These are phyloP conservation scores for Suhomyces terraborum DNA, from an alignment of 1,139 yeast species.

Conservation along the genomic window DNA sequence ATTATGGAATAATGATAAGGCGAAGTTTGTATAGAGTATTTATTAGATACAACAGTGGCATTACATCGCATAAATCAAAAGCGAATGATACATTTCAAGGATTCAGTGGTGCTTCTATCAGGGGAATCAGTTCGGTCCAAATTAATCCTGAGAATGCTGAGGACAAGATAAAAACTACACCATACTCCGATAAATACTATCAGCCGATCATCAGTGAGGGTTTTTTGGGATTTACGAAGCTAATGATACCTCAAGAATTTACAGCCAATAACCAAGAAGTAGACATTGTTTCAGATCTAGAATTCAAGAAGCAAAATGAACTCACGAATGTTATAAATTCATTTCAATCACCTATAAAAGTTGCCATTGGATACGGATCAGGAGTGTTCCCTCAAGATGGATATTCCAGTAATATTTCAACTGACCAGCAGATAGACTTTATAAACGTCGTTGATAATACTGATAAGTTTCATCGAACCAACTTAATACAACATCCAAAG, in stretches of 20 bases:
- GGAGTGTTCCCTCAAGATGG: slow-evolving; percentile 86
- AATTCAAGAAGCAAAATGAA: slow-evolving; percentile 25
- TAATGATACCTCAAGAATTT: slow-evolving; percentile 29
- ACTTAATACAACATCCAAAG: slow-evolving; percentile 61
- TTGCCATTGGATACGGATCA: slow-evolving; percentile 91
- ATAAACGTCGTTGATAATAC: slow-evolving; percentile 83
- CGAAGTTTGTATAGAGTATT: slow-evolving; percentile 10
- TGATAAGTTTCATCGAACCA: slow-evolving; percentile 70
- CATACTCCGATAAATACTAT: slow-evolving; percentile 32
- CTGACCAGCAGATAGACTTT: slow-evolving; percentile 73
- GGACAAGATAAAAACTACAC: slow-evolving; percentile 16
- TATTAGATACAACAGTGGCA: slow-evolving; percentile 12
- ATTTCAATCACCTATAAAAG: slow-evolving; percentile 69
- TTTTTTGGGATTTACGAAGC: slow-evolving; percentile 28
- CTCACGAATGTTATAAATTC: slow-evolving; percentile 53
- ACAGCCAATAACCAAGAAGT: slow-evolving; percentile 54
- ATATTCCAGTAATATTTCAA: slow-evolving; percentile 30
- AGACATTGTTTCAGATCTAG: slow-evolving; percentile 41
- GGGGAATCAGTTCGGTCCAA: slow-evolving; percentile 10
- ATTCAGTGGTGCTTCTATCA: slow-evolving; percentile 1
- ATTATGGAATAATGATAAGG: slow-evolving; percentile 11
- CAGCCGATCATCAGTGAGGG: slow-evolving; percentile 35
- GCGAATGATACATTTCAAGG: slow-evolving; percentile 4
- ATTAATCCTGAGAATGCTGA: background rate
- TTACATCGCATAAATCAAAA: background rate